phyloP scores from a whole-genome alignment of 2,329 filamentous ascomycete genomes.

The Tolypocladium endophyticum region DNA sequence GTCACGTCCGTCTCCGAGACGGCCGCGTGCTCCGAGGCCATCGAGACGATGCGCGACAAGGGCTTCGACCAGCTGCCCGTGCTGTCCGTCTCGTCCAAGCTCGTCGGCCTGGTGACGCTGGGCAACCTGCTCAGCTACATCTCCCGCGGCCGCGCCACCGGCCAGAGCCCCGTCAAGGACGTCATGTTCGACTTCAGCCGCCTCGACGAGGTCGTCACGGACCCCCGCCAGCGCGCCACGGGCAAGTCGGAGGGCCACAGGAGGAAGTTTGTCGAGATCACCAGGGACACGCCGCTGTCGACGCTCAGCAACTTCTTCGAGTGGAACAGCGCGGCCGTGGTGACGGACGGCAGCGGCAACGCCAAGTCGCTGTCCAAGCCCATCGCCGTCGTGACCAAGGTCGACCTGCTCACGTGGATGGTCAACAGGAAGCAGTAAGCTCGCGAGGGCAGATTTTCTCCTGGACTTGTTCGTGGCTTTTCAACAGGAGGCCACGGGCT shows the following conservation, averaged over 20 bases:
- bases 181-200: constrained; percentile 97
- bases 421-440: constrained; percentile 47
- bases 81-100: constrained; percentile 55
- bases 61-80: constrained; percentile 97
- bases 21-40: constrained; percentile 71
- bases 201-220: constrained; percentile 82
- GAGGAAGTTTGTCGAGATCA: constrained; percentile 86
- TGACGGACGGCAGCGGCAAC: constrained; percentile 63
- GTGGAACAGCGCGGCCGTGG: constrained; percentile 93
- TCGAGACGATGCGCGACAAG: constrained; percentile 97
- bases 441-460: neutral
- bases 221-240: constrained; percentile 55
- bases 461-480: neutral
- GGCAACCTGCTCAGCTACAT: constrained; percentile 91
- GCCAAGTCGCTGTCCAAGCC: constrained; percentile 58
- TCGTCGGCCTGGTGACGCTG: constrained; percentile 87
- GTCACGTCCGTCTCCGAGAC: constrained; percentile 72
- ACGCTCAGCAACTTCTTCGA: constrained; percentile 89
- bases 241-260: constrained; percentile 30
- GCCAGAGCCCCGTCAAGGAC: constrained; percentile 63
- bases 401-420: constrained; percentile 88
- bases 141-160: constrained; percentile 67
- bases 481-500: constrained; percentile 21
- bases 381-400: constrained; percentile 88
- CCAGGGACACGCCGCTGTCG: constrained; percentile 72